A percentile compares a stretch with the other conserved stretches of the same genome.
Evolutionary conservation across 169 alveolate genomes (phyloP).

Genomic region (Plasmodium yoelii): DNA sequence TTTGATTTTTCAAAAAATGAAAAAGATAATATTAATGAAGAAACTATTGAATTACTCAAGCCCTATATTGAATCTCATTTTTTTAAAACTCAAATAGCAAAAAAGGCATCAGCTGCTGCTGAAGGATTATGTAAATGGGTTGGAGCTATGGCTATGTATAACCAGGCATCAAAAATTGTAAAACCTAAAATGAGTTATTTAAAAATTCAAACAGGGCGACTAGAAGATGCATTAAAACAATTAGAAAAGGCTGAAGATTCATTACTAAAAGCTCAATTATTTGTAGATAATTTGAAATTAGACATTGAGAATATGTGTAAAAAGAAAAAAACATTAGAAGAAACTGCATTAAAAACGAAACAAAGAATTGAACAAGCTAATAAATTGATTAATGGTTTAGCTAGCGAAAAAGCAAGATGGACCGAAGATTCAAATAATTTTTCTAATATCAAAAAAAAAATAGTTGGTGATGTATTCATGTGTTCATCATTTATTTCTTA

Average conservation of each 20-base stretch:
- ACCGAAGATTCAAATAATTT: constrained; percentile 92
- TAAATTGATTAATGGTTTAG: constrained; percentile 93
- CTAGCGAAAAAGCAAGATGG: constrained; percentile 96
- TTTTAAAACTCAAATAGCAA: constrained; percentile 89
- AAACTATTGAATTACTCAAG: constrained; percentile 94
- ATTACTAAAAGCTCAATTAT: constrained; percentile 90
- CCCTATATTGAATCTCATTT: constrained; percentile 92
- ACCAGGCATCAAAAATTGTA: constrained; percentile 95
- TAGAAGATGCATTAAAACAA: constrained; percentile 92
- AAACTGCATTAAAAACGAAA: constrained; percentile 91
- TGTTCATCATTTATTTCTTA: constrained; percentile 94
- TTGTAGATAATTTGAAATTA: constrained; percentile 90
- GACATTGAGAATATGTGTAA: constrained; percentile 91
- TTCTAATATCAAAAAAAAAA: constrained; percentile 91
- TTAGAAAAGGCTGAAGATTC: constrained; percentile 94
- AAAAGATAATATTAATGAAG: constrained; percentile 96
- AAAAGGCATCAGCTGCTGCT: constrained; percentile 91
- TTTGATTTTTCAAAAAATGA: constrained; percentile 92
- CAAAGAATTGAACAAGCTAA: constrained; percentile 96
- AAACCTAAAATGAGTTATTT: constrained; percentile 96
- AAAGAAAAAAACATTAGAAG: constrained; percentile 93
- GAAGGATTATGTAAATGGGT: constrained; percentile 95
- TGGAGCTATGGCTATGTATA: constrained; percentile 94
- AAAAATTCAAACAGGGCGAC: constrained; percentile 92
- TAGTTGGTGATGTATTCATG: constrained; percentile 95